Evolutionary conservation across 139 green algal genomes (phyloP).

Genomic region (Auxenochlorella pyrenoidosa): DNA sequence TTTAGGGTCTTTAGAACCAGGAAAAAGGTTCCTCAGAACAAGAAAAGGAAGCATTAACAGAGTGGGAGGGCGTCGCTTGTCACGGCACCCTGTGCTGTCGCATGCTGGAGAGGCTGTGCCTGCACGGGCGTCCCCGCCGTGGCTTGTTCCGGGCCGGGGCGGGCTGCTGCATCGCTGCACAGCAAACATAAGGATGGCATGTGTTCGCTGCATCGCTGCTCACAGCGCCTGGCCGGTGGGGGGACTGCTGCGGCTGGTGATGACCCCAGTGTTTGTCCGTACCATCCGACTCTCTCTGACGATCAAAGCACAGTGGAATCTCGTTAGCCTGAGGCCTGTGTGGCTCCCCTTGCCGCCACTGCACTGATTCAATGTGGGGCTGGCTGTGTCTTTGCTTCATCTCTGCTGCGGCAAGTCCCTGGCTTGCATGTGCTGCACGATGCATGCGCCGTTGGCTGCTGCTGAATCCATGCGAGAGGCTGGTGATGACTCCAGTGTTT

Average conservation of each 20-base stretch:
- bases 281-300: slow-evolving; percentile 22
- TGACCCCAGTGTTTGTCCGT: slow-evolving; percentile 17
- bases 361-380: too few species aligned
- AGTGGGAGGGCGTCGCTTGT: too few species aligned
- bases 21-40: too few species aligned
- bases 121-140: too few species aligned
- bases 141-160: background rate
- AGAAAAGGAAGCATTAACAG: too few species aligned
- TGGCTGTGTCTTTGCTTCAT: background rate
- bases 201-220: background rate
- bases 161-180: background rate
- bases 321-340: slow-evolving; percentile 18
- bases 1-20: too few species aligned
- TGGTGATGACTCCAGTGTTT: slow-evolving; percentile 14
- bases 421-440: background rate
- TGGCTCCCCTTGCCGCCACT: too few species aligned
- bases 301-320: slow-evolving; percentile 7
- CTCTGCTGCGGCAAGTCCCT: background rate
- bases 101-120: too few species aligned
- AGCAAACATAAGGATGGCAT: background rate
- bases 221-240: background rate
- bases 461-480: background rate
- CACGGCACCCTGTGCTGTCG: too few species aligned
- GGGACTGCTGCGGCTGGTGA: background rate
- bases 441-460: background rate